Base-by-base conservation (phyloP, 2,329 filamentous ascomycete genomes). In the Fusarium goolgardi region DNA sequence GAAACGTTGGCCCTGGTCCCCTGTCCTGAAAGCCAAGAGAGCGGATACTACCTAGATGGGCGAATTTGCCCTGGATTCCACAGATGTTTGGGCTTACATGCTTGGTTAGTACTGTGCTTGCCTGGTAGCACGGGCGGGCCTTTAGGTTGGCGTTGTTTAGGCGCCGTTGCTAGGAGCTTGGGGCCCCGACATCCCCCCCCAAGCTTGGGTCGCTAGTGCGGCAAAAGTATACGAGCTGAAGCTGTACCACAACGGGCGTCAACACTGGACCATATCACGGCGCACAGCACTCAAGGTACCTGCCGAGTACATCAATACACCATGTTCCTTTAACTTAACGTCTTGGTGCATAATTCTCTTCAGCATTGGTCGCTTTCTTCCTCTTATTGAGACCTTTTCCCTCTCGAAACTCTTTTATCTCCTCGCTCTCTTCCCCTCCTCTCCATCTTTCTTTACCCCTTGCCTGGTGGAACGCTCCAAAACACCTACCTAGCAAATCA, bases 121-220 rank as follows among this genome's bases (percentile, higher is more conserved):
- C 9, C 21, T 25, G 15, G 21, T 43, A 43, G 40, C 51, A 64
- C 59, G 59, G 46, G 61, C 41, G 59, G 53, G 53, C 41, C 61
- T 59, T 59, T 53, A 52, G 56, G 63, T 65, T 70, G 67, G 67
- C 67, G 64, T 70, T 70, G 60, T 65, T 70, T 70, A 72, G 70
- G 58, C 69, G 67, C 71, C 71, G 71, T 73, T 73, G 71, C 71
- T 71, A 69, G 71, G 66, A 73, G 71, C 65, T 72, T 59, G 58
- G 64, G 61, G 67, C 64, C 64, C 61, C 59, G 60, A 52, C 40
- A 59, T 58, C 39, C 39, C 59, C 71, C 71, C 69, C 66, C 31
- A 52, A 71, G 71, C 69, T 71, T 61, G 56, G 69, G 59, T 63
- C 45, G 21, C 67, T 73, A 73, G 70, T 65, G 64, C 66, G 46